phyloP scores from a whole-genome alignment of 2,329 filamentous ascomycete genomes.

The Monosporascus ibericus region DNA sequence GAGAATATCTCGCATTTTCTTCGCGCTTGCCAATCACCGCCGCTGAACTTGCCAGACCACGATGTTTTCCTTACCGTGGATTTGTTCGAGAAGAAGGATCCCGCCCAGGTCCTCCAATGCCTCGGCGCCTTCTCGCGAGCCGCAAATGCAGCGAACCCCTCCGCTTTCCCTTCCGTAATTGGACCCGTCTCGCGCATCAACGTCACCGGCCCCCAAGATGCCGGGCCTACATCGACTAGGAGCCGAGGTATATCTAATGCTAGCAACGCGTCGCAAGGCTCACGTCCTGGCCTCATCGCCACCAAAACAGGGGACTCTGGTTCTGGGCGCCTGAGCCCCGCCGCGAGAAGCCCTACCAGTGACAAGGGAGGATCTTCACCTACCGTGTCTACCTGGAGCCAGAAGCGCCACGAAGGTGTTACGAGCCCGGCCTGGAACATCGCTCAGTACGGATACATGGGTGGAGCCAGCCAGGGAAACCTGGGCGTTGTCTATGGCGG shows the following conservation, averaged over 20 bases:
- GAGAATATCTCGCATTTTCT: constrained; percentile 98
- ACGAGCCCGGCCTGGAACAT: constrained; percentile 97
- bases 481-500: constrained; percentile 90
- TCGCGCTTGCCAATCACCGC: constrained; percentile 75
- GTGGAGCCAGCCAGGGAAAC: constrained; percentile 91
- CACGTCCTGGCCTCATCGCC: constrained; percentile 35
- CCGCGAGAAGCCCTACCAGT: constrained; percentile 52
- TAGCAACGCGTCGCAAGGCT: constrained; percentile 51
- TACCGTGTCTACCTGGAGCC: constrained; percentile 82
- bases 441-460: constrained; percentile 97
- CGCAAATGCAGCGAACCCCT: constrained; percentile 68
- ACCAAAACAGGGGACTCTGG: constrained; percentile 47
- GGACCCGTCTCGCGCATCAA: constrained; percentile 61
- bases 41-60: constrained; percentile 83
- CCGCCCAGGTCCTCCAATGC: constrained; percentile 91
- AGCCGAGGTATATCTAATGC: constrained; percentile 46
- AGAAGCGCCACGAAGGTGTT: constrained; percentile 68
- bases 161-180: constrained; percentile 67
- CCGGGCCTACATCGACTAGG: constrained; percentile 48
- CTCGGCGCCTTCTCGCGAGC: constrained; percentile 85
- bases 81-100: constrained; percentile 91
- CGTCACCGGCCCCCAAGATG: constrained; percentile 59
- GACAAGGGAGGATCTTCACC: constrained; percentile 46
- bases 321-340: constrained; percentile 55
- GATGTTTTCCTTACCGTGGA: constrained; percentile 97